Evolutionary conservation across 2,329 filamentous ascomycete genomes (phyloP).

Genomic region (Curvularia sp.): DNA sequence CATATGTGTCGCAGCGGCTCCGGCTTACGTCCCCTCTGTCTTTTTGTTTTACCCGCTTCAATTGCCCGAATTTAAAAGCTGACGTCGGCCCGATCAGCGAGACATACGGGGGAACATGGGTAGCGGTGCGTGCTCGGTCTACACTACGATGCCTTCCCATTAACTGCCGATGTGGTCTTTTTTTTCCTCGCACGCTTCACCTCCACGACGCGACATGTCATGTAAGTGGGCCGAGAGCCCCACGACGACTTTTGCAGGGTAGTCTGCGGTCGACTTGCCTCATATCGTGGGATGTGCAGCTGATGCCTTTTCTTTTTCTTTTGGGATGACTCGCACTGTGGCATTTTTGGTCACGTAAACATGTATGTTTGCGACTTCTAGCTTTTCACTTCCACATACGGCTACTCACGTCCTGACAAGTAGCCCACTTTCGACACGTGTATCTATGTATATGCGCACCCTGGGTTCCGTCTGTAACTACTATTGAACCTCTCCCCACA

Average conservation of each 20-base stretch:
- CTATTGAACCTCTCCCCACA: conserved; percentile 3
- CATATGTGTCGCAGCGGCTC: conserved; percentile 11
- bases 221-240: conserved; percentile 7
- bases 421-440: conserved; percentile 35
- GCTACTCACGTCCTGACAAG: conserved; percentile 3
- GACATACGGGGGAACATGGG: conserved; percentile 2
- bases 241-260: not conserved
- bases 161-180: conserved; percentile 12
- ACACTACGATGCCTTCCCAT: not conserved
- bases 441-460: conserved; percentile 26
- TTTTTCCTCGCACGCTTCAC: not conserved
- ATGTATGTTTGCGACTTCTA: conserved; percentile 4
- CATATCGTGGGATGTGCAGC: conserved; percentile 4
- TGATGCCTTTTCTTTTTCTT: conserved; percentile 2
- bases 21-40: not conserved
- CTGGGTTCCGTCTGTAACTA: conserved; percentile 22
- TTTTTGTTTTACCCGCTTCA: conserved; percentile 12
- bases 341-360: not conserved
- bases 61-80: not conserved
- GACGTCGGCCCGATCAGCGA: conserved; percentile 12
- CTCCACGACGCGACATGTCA: conserved; percentile 13
- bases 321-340: not conserved
- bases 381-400: not conserved
- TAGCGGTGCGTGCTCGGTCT: conserved; percentile 2
- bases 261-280: conserved; percentile 6